Conservation (phyloP, 441 rosid genomes). For the Oxalis stricta region DNA sequence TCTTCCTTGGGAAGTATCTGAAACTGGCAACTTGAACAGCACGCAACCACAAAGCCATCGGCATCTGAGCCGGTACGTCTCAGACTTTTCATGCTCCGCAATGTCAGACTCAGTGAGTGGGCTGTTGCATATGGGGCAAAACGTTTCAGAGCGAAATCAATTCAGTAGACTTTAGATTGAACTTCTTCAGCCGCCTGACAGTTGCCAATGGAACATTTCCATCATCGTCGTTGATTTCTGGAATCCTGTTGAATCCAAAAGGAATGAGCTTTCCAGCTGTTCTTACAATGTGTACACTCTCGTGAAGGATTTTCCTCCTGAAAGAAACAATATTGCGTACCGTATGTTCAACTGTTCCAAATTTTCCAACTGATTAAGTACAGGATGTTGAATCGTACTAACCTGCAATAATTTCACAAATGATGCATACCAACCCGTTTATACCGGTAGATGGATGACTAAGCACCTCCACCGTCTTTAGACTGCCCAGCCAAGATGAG, state of each 20-base stretch:
- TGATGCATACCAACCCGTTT: slow-evolving; percentile 75
- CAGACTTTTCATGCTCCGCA: slow-evolving; percentile 13
- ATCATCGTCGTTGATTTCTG: slow-evolving; percentile 62
- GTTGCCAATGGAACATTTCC: slow-evolving; percentile 57
- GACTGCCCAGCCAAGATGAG: slow-evolving; percentile 70
- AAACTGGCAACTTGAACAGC: slow-evolving; percentile 80
- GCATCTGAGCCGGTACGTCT: slow-evolving; percentile 9
- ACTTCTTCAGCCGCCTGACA: slow-evolving; percentile 67
- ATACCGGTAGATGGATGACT: slow-evolving; percentile 37
- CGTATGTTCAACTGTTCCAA: neutral
- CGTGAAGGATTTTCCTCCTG: slow-evolving; percentile 93
- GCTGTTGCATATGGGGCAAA: slow-evolving; percentile 68
- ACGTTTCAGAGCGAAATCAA: slow-evolving; percentile 60
- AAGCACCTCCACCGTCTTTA: slow-evolving; percentile 40
- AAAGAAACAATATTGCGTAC: slow-evolving; percentile 6
- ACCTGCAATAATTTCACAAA: slow-evolving; percentile 83
- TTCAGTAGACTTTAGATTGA: slow-evolving; percentile 43
- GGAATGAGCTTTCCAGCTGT: slow-evolving; percentile 93
- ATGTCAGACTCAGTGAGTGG: slow-evolving; percentile 40
- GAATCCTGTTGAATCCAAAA: slow-evolving; percentile 72
- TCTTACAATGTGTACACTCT: slow-evolving; percentile 73
- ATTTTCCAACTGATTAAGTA: no score
- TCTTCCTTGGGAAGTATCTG: slow-evolving; percentile 73
- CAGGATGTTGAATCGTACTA: neutral
- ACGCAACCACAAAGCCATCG: slow-evolving; percentile 29